Percentiles rank a stretch among this genome's conserved stretches.
Conservation (phyloP, 2,329 filamentous ascomycete genomes). For the Aspergillus sp. region DNA sequence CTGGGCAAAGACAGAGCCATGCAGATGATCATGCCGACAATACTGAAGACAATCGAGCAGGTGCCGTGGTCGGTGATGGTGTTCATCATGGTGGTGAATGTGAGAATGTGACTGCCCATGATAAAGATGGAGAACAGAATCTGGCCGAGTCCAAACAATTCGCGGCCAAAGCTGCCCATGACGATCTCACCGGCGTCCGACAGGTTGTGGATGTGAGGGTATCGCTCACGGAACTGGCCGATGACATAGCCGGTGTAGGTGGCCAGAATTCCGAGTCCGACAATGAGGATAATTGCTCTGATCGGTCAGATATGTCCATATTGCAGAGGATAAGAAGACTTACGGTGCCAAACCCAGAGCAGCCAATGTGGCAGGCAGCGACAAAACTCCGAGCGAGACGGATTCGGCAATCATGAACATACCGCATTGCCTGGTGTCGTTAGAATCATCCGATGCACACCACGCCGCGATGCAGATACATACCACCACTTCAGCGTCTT, state of each 20-base stretch:
- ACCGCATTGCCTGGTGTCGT: background rate
- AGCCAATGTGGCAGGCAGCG: slow-evolving; percentile 48
- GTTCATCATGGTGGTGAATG: slow-evolving; percentile 64
- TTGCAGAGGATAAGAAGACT: slow-evolving; percentile 6
- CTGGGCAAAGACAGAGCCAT: slow-evolving; percentile 57
- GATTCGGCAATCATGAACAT: slow-evolving; percentile 53
- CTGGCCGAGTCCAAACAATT: slow-evolving; percentile 59
- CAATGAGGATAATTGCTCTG: slow-evolving; percentile 49
- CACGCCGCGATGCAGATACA: slow-evolving; percentile 3
- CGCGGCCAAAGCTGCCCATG: slow-evolving; percentile 56
- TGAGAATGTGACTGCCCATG: slow-evolving; percentile 66
- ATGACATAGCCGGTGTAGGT: slow-evolving; percentile 58
- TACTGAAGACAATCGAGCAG: slow-evolving; percentile 60
- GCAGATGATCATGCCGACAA: slow-evolving; percentile 56
- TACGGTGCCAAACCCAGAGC: slow-evolving; percentile 48
- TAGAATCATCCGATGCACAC: background rate
- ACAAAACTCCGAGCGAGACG: slow-evolving; percentile 53
- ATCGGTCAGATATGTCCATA: background rate
- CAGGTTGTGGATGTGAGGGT: slow-evolving; percentile 61
- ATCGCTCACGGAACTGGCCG: slow-evolving; percentile 51
- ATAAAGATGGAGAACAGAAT: slow-evolving; percentile 63
- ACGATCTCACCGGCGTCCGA: slow-evolving; percentile 63
- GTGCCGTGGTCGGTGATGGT: slow-evolving; percentile 57
- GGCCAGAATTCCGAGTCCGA: slow-evolving; percentile 51
- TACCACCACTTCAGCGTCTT: slow-evolving; percentile 42